Evolutionary conservation across 106 monocot genomes (phyloP).

Genomic region (Dendrobium nobile): DNA sequence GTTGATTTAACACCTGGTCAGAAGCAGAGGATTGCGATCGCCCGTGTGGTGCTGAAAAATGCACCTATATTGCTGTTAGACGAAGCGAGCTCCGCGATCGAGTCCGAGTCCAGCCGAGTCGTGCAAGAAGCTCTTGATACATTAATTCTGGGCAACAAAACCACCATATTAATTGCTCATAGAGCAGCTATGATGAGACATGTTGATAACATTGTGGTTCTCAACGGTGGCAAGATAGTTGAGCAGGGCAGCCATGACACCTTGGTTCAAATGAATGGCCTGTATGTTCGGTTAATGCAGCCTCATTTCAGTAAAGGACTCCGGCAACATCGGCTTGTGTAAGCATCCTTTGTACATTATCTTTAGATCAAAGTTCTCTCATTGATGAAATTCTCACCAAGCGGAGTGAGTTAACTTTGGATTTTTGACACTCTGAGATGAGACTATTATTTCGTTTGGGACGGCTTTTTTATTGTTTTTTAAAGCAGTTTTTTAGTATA

Average conservation of each 20-base stretch:
- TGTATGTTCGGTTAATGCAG: slow-evolving; percentile 95
- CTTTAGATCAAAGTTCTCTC: not conserved
- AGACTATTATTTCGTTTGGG: not conserved
- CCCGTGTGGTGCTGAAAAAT: slow-evolving; percentile 90
- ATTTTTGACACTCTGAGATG: not conserved
- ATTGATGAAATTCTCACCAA: not conserved
- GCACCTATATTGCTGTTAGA: slow-evolving; percentile 95
- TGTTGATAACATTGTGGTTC: slow-evolving; percentile 93
- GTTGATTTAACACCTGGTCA: slow-evolving; percentile 91
- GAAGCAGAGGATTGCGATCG: slow-evolving; percentile 96
- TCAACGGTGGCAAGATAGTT: slow-evolving; percentile 90
- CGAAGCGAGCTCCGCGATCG: slow-evolving; percentile 92
- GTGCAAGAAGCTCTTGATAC: slow-evolving; percentile 97
- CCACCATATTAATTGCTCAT: slow-evolving; percentile 90
- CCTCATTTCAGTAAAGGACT: slow-evolving; percentile 95
- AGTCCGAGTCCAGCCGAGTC: slow-evolving; percentile 92
- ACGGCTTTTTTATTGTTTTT: too few relatives aligned
- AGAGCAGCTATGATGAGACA: slow-evolving; percentile 98
- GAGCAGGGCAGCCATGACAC: slow-evolving; percentile 93
- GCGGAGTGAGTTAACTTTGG: not conserved
- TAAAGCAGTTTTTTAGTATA: too few relatives aligned
- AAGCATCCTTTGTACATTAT: slow-evolving; percentile 43
- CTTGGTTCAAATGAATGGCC: slow-evolving; percentile 74
- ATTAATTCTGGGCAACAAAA: slow-evolving; percentile 92
- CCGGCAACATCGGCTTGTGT: slow-evolving; percentile 65